Percentiles rank a stretch among this genome's conserved stretches.
Evolutionary conservation across 2,329 filamentous ascomycete genomes (phyloP).

Genomic region (Venturiaceae sp.): DNA sequence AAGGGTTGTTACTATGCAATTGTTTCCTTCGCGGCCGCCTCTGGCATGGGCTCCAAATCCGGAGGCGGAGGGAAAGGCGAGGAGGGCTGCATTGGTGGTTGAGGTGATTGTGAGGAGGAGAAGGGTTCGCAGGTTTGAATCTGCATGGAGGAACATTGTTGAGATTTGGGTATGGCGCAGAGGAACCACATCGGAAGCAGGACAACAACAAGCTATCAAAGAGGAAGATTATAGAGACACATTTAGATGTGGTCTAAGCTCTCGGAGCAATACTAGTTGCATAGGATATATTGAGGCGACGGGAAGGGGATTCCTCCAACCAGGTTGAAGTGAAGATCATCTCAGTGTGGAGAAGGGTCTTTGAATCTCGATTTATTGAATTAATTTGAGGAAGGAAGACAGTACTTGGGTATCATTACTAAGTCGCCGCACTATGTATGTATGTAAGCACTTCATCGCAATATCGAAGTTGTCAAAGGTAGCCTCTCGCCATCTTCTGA

Average conservation of each 20-base stretch:
- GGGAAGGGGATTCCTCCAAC: background rate
- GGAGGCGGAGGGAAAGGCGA: slow-evolving; percentile 42
- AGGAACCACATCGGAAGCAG: too few species aligned
- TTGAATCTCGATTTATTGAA: too few species aligned
- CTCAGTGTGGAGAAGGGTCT: background rate
- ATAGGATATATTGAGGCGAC: background rate
- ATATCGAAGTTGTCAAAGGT: background rate
- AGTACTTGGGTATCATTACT: background rate
- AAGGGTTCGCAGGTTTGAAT: background rate
- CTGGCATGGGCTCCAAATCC: slow-evolving; percentile 38
- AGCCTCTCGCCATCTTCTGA: slow-evolving; percentile 2
- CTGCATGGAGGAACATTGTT: background rate
- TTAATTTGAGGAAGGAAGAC: background rate
- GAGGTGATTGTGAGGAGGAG: background rate
- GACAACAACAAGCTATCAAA: too few species aligned
- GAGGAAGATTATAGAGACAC: background rate
- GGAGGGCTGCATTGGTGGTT: slow-evolving; percentile 4
- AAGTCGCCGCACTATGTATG: background rate
- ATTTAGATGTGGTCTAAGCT: background rate
- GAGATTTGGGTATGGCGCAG: background rate
- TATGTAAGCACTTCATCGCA: background rate
- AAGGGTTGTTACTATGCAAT: slow-evolving; percentile 41
- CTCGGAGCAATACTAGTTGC: background rate
- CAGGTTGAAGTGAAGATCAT: background rate
- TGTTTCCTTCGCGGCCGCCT: slow-evolving; percentile 36